Percentiles rank a stretch among this genome's conserved stretches.
Evolutionary conservation across 441 rosid species (phyloP).

Genomic region (Populus tomentosa): DNA sequence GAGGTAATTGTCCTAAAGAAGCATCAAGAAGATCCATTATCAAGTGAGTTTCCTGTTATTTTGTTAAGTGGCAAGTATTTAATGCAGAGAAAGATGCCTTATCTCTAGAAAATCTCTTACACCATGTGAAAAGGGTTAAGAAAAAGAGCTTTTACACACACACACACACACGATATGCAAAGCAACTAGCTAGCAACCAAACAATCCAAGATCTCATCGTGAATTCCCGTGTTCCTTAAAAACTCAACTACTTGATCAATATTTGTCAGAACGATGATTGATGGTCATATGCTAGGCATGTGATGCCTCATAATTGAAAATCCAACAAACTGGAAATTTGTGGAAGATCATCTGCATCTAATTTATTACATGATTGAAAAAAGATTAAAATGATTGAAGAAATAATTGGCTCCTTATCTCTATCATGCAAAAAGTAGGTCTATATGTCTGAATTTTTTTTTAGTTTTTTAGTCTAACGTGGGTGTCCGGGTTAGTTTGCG

Average conservation of each 20-base stretch:
- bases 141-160: no score
- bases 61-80: not conserved
- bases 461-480: no score
- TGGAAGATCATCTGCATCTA: not conserved
- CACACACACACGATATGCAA: no score
- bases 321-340: not conserved
- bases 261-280: not conserved
- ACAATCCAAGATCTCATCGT: not conserved
- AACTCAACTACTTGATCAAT: not conserved
- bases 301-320: not conserved
- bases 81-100: not conserved
- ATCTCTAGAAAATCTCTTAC: not conserved
- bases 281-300: not conserved
- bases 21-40: not conserved
- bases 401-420: no score
- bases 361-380: no score
- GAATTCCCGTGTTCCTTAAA: not conserved
- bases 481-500: no score
- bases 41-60: not conserved
- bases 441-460: no score
- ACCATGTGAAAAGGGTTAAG: not conserved
- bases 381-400: no score
- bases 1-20: not conserved
- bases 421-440: no score
- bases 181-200: not conserved